Conservation (phyloP, 768 basidiomycete species). For the Mrakia frigida region DNA sequence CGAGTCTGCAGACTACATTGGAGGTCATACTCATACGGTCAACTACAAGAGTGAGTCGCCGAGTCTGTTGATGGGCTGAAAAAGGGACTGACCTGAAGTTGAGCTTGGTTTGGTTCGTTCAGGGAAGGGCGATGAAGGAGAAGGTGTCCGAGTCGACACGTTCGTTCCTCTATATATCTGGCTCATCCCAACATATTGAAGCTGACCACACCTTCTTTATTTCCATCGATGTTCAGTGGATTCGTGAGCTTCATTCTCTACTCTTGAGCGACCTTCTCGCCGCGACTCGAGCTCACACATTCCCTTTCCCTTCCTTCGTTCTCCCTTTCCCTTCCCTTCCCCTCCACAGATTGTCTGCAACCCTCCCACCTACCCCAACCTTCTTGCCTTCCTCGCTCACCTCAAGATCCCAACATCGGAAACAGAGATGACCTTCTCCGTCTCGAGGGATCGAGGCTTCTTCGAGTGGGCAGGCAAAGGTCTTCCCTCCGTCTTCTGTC, state of each 20-base stretch:
- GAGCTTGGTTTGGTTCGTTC: neutral
- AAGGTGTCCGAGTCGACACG: slow-evolving; percentile 60
- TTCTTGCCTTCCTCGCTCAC: slow-evolving; percentile 60
- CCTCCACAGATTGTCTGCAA: slow-evolving; percentile 64
- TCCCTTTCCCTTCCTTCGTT: neutral
- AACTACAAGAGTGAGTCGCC: slow-evolving; percentile 45
- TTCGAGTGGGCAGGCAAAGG: slow-evolving; percentile 76
- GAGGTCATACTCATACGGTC: slow-evolving; percentile 75
- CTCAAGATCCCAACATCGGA: slow-evolving; percentile 53
- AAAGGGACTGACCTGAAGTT: slow-evolving; percentile 16
- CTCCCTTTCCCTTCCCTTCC: neutral
- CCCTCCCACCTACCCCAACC: slow-evolving; percentile 71
- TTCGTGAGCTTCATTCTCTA: slow-evolving; percentile 14
- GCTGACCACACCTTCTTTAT: neutral
- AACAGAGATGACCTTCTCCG: slow-evolving; percentile 72
- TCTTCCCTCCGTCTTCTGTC: slow-evolving; percentile 61
- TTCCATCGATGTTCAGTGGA: slow-evolving; percentile 6
- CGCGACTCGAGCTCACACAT: slow-evolving; percentile 4
- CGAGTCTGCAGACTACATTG: slow-evolving; percentile 61
- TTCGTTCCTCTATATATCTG: too few species aligned
- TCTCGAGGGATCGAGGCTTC: slow-evolving; percentile 61
- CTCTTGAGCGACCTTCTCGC: neutral
- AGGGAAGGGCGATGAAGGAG: slow-evolving; percentile 7
- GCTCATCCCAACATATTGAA: too few species aligned
- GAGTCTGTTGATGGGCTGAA: neutral